Conservation (phyloP, 192 early-diverging fungal species). For the Backusella mclennaniae region DNA sequence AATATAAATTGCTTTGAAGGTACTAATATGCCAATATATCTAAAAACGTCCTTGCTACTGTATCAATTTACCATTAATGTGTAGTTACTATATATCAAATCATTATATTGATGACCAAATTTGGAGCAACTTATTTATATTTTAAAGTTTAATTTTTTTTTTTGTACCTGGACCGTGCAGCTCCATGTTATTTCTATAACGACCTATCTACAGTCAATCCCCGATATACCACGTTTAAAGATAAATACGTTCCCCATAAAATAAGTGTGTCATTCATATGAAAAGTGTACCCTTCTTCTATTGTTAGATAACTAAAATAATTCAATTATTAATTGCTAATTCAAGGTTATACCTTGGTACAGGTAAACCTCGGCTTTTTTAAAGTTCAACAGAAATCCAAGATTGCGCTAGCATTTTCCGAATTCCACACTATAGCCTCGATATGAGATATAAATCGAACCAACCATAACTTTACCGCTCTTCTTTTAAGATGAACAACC, state of each 20-base stretch:
- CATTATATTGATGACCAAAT: too few relatives aligned
- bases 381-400: too few relatives aligned
- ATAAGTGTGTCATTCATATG: too few relatives aligned
- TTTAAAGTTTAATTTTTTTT: background rate
- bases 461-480: too few relatives aligned
- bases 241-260: background rate
- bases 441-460: too few relatives aligned
- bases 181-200: background rate
- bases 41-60: background rate
- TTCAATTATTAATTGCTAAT: too few relatives aligned
- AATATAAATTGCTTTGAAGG: background rate
- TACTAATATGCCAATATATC: background rate
- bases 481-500: too few relatives aligned
- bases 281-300: too few relatives aligned
- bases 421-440: too few relatives aligned
- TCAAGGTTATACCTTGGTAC: background rate
- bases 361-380: too few relatives aligned
- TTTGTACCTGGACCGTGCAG: background rate
- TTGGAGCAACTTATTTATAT: background rate
- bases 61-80: background rate
- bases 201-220: background rate
- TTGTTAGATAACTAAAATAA: too few relatives aligned
- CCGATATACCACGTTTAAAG: background rate
- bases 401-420: too few relatives aligned
- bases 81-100: background rate